Conservation (phyloP, 2,329 filamentous ascomycete genomes). For the Parascedosporium putredinis region DNA sequence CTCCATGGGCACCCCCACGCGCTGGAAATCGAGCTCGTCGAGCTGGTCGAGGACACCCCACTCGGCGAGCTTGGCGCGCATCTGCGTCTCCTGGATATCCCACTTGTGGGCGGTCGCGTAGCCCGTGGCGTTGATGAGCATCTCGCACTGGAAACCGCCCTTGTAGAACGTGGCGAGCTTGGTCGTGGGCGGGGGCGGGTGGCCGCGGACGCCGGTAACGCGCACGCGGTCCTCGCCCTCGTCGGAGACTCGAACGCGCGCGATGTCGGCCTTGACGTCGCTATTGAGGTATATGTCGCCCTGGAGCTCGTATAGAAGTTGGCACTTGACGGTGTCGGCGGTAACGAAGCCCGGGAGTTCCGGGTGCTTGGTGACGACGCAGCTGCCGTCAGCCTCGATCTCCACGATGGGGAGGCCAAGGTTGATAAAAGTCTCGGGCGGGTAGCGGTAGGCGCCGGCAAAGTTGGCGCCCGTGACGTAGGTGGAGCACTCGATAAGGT, state of each 20-base stretch:
- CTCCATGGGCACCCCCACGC: slow-evolving; percentile 13
- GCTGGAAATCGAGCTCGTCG: slow-evolving; percentile 39
- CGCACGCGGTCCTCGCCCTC: slow-evolving; percentile 2
- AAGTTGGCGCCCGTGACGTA: slow-evolving; percentile 47
- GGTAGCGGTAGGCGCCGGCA: slow-evolving; percentile 23
- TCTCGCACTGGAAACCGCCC: slow-evolving; percentile 33
- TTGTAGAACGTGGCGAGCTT: slow-evolving; percentile 32
- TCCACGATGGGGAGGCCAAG: slow-evolving; percentile 28
- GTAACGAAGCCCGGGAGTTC: slow-evolving; percentile 27
- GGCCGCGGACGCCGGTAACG: slow-evolving; percentile 19
- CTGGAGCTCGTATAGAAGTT: slow-evolving; percentile 35
- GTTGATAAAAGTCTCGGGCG: slow-evolving; percentile 21
- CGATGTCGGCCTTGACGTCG: slow-evolving; percentile 30
- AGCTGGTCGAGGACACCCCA: slow-evolving; percentile 26
- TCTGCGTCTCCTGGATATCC: slow-evolving; percentile 29
- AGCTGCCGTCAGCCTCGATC: slow-evolving; percentile 21
- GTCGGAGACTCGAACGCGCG: slow-evolving; percentile 34
- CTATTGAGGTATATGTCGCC: slow-evolving; percentile 32
- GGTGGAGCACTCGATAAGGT: slow-evolving; percentile 42
- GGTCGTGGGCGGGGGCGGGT: slow-evolving; percentile 23
- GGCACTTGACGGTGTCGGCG: slow-evolving; percentile 22
- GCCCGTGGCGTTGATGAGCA: slow-evolving; percentile 31
- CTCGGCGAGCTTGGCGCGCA: slow-evolving; percentile 24
- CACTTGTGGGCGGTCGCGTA: slow-evolving; percentile 32
- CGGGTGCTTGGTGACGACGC: slow-evolving; percentile 24